Evolutionary conservation across 2,329 filamentous ascomycete species (phyloP), one percentile per base, ranked within the genome.

Genomic region (Diaporthe ilicicola): DNA sequence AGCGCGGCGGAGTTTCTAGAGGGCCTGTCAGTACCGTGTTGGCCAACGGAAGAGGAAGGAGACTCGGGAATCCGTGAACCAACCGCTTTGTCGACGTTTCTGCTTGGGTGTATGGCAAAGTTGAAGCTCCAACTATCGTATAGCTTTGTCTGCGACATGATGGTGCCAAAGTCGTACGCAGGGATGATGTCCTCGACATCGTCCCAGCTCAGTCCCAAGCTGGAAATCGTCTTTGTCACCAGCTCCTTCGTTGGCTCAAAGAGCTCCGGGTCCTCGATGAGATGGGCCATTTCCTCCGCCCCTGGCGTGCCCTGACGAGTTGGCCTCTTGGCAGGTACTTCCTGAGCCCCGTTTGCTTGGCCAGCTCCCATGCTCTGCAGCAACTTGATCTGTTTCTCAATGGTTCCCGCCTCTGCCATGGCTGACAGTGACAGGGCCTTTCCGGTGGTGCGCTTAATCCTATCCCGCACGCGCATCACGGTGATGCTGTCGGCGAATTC

Each of bases 211-310:
- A 72, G 24, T 1, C 70, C 67, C 17, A 65, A 48, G 19, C 7
- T 64, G 24, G 44, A 59, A 32, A 72, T 53, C 3, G 67, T 70
- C 39, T 61, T 62, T 37, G 12, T 22, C 8, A 72, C 70, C 17
- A 72, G 4, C 50, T 70, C 39, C 50, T 59, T 72, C 3, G 70
- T 72, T 46, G 67, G 56, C 37, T 39, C 67, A 8, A 70, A 48
- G 24, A 65, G 24, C n/a, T 70, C 37, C 19, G 56, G 48, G 22
- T 70, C 37, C 34, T 65, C 67, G 46, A 51, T 46, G 19, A 74
- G 67, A 59, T 72, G 70, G 19, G 37, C 51, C 70, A 72, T 74
- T 17, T 74, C 72, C 54, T 73, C 70, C 32, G 69, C 55, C 5
- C 44, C 70, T 6, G 70, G 72, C 8, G 64, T 37, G 12, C 70